Conservation (phyloP, 805 yeast species). For the Barnettozyma vustinii region DNA sequence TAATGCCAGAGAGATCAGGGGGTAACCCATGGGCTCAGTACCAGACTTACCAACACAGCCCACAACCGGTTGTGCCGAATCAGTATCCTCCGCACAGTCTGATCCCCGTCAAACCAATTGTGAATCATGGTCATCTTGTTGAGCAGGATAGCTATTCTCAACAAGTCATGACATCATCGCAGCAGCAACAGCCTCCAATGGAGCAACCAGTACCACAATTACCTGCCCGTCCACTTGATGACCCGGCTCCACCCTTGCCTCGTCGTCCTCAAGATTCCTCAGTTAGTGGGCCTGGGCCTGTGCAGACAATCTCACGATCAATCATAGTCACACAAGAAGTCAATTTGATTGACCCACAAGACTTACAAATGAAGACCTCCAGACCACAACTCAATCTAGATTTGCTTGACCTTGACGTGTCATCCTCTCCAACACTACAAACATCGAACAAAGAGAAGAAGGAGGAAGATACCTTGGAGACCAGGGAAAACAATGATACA, state of each 20-base stretch:
- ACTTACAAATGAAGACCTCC: conserved; percentile 5
- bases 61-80: background rate
- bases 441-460: background rate
- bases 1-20: conserved; percentile 18
- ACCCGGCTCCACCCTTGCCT: background rate
- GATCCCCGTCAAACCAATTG: background rate
- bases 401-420: conserved; percentile 16
- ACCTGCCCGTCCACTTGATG: background rate
- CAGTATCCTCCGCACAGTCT: background rate
- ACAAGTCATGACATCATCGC: background rate
- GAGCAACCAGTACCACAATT: background rate
- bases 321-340: conserved; percentile 9
- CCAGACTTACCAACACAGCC: background rate
- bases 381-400: conserved; percentile 19
- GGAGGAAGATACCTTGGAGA: conserved; percentile 4
- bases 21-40: conserved; percentile 20
- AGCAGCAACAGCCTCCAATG: conserved; percentile 9
- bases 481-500: conserved; percentile 11
- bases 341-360: conserved; percentile 17
- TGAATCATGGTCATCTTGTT: background rate
- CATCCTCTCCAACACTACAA: background rate
- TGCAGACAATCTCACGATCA: conserved; percentile 3
- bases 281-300: background rate
- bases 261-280: background rate
- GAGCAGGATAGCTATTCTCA: background rate